These are phyloP conservation scores for Henningerozyma blattae DNA, from an alignment of 805 yeast genomes.

Conservation along the genomic window DNA sequence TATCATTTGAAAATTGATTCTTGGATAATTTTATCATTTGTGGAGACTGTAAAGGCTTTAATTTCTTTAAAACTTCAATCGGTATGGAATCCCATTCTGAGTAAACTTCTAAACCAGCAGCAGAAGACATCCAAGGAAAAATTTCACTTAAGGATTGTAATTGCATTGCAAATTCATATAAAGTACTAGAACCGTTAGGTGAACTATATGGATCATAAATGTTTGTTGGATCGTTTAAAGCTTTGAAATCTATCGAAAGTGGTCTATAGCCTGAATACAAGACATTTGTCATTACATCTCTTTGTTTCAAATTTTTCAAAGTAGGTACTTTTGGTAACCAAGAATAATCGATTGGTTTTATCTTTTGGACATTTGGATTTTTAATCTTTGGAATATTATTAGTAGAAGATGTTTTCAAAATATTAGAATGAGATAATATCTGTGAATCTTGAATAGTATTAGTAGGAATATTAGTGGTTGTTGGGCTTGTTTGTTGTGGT, in stretches of 20 bases:
- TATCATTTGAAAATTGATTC: conserved; percentile 8
- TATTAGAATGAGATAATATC: conserved; percentile 2
- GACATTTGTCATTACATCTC: conserved; percentile 14
- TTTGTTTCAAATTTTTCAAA: conserved; percentile 14
- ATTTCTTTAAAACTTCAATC: conserved; percentile 16
- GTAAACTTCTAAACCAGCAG: conserved; percentile 26
- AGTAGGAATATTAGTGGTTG: too few relatives aligned
- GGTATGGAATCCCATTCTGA: conserved; percentile 26
- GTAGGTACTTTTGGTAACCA: conserved; percentile 22
- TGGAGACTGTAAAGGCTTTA: conserved; percentile 27
- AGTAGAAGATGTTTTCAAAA: conserved; percentile 1
- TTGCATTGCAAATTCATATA: conserved; percentile 22
- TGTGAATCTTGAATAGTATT: too few relatives aligned
- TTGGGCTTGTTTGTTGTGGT: too few relatives aligned
- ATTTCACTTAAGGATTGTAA: conserved; percentile 17
- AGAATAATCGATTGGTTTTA: conserved; percentile 10
- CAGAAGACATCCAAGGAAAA: conserved; percentile 26
- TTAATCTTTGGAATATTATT: too few relatives aligned
- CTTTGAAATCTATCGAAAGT: conserved; percentile 9
- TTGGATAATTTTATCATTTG: conserved; percentile 3
- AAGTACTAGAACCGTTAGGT: conserved; percentile 2
- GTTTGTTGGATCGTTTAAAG: background rate
- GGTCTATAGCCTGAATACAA: conserved; percentile 24
- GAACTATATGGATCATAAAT: too few relatives aligned
- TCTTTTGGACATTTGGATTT: too few relatives aligned